These are phyloP conservation scores for Trichaptum fuscoviolaceum DNA, from an alignment of 768 basidiomycete genomes.

Conservation along the genomic window DNA sequence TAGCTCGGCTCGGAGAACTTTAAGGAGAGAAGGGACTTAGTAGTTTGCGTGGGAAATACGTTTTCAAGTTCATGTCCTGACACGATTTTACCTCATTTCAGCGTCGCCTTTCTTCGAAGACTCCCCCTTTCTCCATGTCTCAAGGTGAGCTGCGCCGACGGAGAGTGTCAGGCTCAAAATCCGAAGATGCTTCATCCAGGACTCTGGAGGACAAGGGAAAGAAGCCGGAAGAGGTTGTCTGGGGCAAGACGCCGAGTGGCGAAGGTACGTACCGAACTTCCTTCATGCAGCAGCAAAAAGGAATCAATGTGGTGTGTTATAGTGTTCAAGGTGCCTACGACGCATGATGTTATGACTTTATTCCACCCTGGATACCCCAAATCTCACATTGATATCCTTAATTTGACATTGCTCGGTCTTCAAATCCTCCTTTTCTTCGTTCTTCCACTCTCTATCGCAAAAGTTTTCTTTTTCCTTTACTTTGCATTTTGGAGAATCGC, in stretches of 20 bases:
- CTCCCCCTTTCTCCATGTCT: background rate
- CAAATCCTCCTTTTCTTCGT: slow-evolving; percentile 72
- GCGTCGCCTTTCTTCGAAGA: background rate
- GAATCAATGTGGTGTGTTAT: slow-evolving; percentile 8
- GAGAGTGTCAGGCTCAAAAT: background rate
- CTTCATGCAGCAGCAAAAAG: slow-evolving; percentile 10
- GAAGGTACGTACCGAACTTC: slow-evolving; percentile 48
- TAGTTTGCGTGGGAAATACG: background rate
- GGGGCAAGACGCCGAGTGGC: slow-evolving; percentile 82
- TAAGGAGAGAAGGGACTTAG: too few species aligned
- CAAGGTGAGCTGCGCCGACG: slow-evolving; percentile 4
- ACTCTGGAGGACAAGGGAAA: background rate
- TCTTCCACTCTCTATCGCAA: slow-evolving; percentile 51
- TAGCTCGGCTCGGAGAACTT: too few species aligned
- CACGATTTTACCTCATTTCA: background rate
- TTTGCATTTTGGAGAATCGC: slow-evolving; percentile 91
- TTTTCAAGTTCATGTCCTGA: background rate
- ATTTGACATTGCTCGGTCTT: slow-evolving; percentile 68
- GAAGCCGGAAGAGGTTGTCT: slow-evolving; percentile 58
- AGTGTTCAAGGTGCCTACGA: slow-evolving; percentile 94
- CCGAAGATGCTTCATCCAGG: background rate
- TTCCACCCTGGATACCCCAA: slow-evolving; percentile 82
- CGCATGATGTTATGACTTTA: slow-evolving; percentile 84
- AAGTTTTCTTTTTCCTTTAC: slow-evolving; percentile 78
- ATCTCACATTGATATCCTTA: slow-evolving; percentile 84